phyloP scores from a whole-genome alignment of 495 filamentous ascomycete species.

The Trichocladium uniseriatum region DNA sequence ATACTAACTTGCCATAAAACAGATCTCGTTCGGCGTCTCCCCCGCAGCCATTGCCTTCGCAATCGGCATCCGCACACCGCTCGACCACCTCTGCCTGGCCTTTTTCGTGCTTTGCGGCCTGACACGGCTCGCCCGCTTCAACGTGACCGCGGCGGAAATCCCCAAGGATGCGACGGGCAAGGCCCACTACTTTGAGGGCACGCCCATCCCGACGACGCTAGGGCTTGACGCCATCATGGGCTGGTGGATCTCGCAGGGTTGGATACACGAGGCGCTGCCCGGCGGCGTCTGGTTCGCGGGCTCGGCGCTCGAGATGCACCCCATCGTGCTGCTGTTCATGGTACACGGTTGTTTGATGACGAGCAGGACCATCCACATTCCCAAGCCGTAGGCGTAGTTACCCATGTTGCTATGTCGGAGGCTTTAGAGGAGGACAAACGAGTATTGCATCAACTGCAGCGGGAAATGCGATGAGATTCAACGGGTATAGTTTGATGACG shows the following conservation, averaged over 20 bases:
- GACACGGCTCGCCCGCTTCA: constrained; percentile 90
- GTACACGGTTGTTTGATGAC: constrained; percentile 85
- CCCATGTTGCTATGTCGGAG: too few species aligned
- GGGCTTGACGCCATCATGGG: constrained; percentile 76
- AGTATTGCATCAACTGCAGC: too few species aligned
- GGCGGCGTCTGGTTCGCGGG: constrained; percentile 55
- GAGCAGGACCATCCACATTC: constrained; percentile 87
- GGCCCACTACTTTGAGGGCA: constrained; percentile 90
- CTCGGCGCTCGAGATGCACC: constrained; percentile 74
- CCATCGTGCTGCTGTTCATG: constrained; percentile 72
- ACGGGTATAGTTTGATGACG: too few species aligned
- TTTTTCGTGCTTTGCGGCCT: constrained; percentile 94
- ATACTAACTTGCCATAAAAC: not conserved
- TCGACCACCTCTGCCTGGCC: constrained; percentile 76
- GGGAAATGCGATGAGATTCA: too few species aligned
- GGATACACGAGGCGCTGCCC: constrained; percentile 68
- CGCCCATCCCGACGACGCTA: constrained; percentile 85
- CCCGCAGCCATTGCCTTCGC: constrained; percentile 83
- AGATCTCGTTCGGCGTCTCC: constrained; percentile 94
- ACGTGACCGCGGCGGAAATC: constrained; percentile 79
- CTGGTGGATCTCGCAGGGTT: constrained; percentile 75
- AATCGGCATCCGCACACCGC: constrained; percentile 74
- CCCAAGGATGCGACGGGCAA: constrained; percentile 90
- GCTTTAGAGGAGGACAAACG: not conserved
- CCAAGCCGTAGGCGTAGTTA: constrained; percentile 62